Conservation (phyloP, 805 yeast genomes). For the Candida nanaspora region DNA sequence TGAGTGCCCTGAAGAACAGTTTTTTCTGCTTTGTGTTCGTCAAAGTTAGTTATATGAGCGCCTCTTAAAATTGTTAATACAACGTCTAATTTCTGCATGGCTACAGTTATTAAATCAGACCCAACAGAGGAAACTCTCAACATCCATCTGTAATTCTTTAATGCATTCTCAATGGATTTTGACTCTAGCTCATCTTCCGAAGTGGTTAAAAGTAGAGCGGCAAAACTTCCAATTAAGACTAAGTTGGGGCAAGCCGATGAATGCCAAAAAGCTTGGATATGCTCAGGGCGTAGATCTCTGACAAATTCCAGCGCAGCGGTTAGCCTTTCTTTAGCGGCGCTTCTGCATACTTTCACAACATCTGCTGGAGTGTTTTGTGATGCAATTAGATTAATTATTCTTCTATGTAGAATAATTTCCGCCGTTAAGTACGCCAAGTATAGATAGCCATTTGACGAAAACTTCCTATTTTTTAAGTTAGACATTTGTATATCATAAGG, state of each 20-base stretch:
- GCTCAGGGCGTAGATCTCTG: constrained; percentile 39
- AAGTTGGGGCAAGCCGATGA: constrained; percentile 35
- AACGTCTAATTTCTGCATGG: constrained; percentile 31
- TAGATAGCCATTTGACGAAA: constrained; percentile 38
- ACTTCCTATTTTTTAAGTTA: constrained; percentile 30
- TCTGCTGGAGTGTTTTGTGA: constrained; percentile 1
- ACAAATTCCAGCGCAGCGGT: constrained; percentile 38
- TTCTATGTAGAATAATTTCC: constrained; percentile 36
- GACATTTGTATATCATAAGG: constrained; percentile 36
- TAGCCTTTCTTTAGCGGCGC: constrained; percentile 36
- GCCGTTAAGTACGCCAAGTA: constrained; percentile 40
- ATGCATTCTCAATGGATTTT: constrained; percentile 32
- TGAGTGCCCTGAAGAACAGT: neutral
- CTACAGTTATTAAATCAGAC: constrained; percentile 35
- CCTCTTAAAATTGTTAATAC: constrained; percentile 10
- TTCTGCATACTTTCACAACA: constrained; percentile 21
- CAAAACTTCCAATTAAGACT: constrained; percentile 38
- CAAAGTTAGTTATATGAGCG: neutral
- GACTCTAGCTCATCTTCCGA: constrained; percentile 29
- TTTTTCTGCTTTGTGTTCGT: neutral
- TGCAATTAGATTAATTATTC: constrained; percentile 22
- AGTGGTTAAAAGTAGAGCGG: constrained; percentile 31
- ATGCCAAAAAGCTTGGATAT: constrained; percentile 42
- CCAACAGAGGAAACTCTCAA: constrained; percentile 38
- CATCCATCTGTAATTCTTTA: constrained; percentile 39